Base-by-base conservation (phyloP, 371 early-diverging fungal species). In the Mucor mucedo region DNA sequence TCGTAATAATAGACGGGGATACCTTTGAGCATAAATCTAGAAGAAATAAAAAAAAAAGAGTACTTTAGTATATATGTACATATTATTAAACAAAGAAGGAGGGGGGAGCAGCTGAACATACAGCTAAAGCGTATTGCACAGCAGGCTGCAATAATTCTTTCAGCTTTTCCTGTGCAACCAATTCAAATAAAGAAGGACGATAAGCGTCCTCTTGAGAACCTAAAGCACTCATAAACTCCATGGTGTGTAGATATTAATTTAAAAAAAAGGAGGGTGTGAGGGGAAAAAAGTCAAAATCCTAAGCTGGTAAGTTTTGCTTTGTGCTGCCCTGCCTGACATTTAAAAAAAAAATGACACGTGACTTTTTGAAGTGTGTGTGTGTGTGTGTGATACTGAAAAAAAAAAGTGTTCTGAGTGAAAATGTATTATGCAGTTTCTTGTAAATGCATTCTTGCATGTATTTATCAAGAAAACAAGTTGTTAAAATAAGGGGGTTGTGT, bases 101-200 rank as follows among this genome's bases (percentile, higher is more conserved):
- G 6, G 6, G 21, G 21, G 6, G 21, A n/a, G n/a, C n/a, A n/a
- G n/a, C n/a, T n/a, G 27, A 30, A 40, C 80, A 70, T 87, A 90
- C 91, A 21, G 95, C 87, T 32, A 94, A 82, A n/a, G 91, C 75
- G 70, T 95, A 95, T 61, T 88, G 90, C 32, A 94, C 71, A 28
- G 97, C 95, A 11, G 97, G 97, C 64, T 90, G 89, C 35, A 95
- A 77, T 58, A 95, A 74, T 47, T 89, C 93, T 48, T 85, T 80
- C 73, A 96, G 82, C 69, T 93, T 90, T 58, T 88, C 90, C 75
- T 93, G 92, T 16, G 95, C 93, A 45, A 91, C 82, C 3, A 95
- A 84, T 82, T 96, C 97, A 72, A 96, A 95, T 63, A 95, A 71
- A 3, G 94, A 91, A 64, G 95, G 96, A 57, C 91, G 84, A 76